phyloP scores from a whole-genome alignment of 139 green algal genomes.

The Picochlorum sp. region DNA sequence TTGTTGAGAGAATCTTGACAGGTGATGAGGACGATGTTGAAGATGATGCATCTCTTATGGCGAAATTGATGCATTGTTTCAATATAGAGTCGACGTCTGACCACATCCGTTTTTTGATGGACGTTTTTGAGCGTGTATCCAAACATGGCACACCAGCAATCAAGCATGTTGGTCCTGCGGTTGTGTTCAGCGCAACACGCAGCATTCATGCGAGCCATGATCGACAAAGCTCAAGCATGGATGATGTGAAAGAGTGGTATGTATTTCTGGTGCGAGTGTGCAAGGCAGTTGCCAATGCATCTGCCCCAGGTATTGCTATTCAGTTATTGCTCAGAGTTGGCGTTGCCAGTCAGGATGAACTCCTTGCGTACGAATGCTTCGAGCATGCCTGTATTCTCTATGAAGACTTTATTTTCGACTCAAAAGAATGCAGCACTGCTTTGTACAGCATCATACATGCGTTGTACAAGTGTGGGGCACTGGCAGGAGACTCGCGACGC shows the following conservation, averaged over 20 bases:
- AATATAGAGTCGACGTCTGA: conserved; percentile 33
- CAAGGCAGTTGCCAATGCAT: conserved; percentile 30
- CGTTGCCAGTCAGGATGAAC: conserved; percentile 23
- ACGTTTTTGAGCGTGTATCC: conserved; percentile 41
- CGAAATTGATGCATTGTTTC: conserved; percentile 81
- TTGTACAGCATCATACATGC: conserved; percentile 78
- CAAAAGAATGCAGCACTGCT: conserved; percentile 51
- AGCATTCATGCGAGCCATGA: not conserved
- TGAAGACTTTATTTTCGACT: conserved; percentile 82
- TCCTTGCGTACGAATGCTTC: conserved; percentile 88
- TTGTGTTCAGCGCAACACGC: conserved; percentile 2
- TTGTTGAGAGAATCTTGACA: conserved; percentile 30
- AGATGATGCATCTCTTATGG: conserved; percentile 83
- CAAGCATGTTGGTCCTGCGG: not conserved
- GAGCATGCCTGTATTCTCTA: conserved; percentile 86
- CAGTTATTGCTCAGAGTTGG: conserved; percentile 53
- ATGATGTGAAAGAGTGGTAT: conserved; percentile 20
- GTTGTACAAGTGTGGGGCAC: conserved; percentile 67
- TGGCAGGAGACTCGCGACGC: conserved; percentile 66
- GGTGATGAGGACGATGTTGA: conserved; percentile 74
- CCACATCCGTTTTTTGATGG: conserved; percentile 62
- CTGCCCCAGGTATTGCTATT: conserved; percentile 51
- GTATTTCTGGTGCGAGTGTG: conserved; percentile 32
- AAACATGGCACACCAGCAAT: not conserved
- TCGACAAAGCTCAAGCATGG: not conserved